These are phyloP conservation scores for Arabis alpina DNA, from an alignment of 345 rosid species.

Conservation along the genomic window DNA sequence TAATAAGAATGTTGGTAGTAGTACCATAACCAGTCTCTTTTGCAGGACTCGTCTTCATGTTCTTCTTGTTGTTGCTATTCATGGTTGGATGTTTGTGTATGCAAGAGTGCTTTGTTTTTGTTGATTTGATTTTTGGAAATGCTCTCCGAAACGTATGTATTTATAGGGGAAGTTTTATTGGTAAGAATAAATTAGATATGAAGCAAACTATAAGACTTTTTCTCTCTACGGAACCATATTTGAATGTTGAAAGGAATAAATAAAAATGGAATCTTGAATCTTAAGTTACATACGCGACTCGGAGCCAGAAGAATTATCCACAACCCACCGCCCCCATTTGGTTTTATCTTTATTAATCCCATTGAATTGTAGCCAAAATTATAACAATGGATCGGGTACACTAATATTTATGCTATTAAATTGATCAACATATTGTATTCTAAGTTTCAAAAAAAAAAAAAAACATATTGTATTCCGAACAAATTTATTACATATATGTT, in stretches of 20 bases:
- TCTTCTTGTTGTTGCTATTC: constrained; percentile 41
- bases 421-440: neutral
- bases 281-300: constrained; percentile 30
- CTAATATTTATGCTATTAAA: neutral
- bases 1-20: constrained; percentile 23
- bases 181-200: neutral
- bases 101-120: constrained; percentile 19
- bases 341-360: neutral
- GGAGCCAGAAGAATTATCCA: constrained; percentile 7
- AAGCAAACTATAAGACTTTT: constrained; percentile 26
- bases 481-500: neutral
- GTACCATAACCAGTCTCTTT: constrained; percentile 21
- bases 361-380: neutral
- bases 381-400: neutral
- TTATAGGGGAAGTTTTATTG: constrained; percentile 10
- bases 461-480: neutral
- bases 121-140: constrained; percentile 2
- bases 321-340: constrained; percentile 20
- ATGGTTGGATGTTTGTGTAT: constrained; percentile 30
- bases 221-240: constrained; percentile 28
- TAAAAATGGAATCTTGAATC: constrained; percentile 29
- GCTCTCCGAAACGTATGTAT: constrained; percentile 14
- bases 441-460: too few relatives aligned
- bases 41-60: constrained; percentile 20
- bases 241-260: constrained; percentile 42